Base-by-base conservation (phyloP, 1,139 yeast genomes). In the Starmera stellimalicola region DNA sequence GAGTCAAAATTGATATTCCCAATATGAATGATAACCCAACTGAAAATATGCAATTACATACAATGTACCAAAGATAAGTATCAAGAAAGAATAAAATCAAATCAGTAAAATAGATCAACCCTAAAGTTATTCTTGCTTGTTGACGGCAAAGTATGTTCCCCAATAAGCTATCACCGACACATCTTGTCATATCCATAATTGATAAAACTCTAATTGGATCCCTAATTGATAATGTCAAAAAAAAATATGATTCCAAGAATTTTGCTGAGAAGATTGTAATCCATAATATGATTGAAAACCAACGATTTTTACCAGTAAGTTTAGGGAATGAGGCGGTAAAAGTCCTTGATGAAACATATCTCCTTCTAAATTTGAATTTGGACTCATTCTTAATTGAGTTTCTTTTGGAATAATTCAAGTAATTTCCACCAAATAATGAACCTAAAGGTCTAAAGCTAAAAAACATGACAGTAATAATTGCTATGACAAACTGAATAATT, bases 41-140 rank as follows among this genome's bases (percentile, higher is more conserved):
- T 2, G 94, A 83, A 42, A 84, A 77, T 1, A 79, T 50, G 37
- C 91, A 77, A 50, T 79, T 84, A 65, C 85, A 77, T 31, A 85
- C 73, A 42, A 84, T 77, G 50, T 84, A 85, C 95, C 95, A 85
- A 24, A 85, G 66, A 46, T 85, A 85, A 1, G 95, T 84, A 48
- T 85, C 95, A 38, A 85, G 63, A 48, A 85, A 82, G 52, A 83
- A 85, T 29, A 85, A 60, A 1, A 81, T 67, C 55, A 83, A 61
- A 52, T 84, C 91, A 0, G 88, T 77, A 15, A 77, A 39, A 26
- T 69, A 60, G 52, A 84, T 70, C 31, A 81, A 55, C 0, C 58
- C 58, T 26, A 85, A 54, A 0, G 78, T 63, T 8, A 82, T 51
- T 31, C 58, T 61, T 0, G 87, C 76, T 39, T 83, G 93, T 32